These are phyloP conservation scores for Ogataea angusta DNA, from an alignment of 805 yeast species.

Conservation along the genomic window DNA sequence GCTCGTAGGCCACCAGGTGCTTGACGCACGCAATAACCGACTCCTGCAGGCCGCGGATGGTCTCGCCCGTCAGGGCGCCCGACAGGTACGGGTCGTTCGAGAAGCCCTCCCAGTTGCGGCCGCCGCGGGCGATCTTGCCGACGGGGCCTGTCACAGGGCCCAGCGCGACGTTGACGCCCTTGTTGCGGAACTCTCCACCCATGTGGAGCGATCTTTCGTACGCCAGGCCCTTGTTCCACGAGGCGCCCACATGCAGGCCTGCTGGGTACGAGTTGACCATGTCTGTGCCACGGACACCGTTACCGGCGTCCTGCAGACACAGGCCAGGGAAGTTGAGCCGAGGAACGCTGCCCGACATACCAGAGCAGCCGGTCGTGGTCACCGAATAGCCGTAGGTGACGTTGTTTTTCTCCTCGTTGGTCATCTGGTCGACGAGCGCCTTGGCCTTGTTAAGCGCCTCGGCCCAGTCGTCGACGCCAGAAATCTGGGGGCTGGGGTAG, in stretches of 20 bases:
- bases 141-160: constrained; percentile 62
- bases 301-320: constrained; percentile 63
- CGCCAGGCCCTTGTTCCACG: constrained; percentile 52
- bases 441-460: constrained; percentile 55
- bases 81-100: constrained; percentile 61
- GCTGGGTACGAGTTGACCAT: constrained; percentile 55
- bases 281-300: constrained; percentile 57
- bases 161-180: constrained; percentile 53
- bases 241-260: constrained; percentile 56
- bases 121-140: constrained; percentile 60
- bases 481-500: constrained; percentile 18
- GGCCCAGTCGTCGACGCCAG: constrained; percentile 43
- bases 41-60: constrained; percentile 56
- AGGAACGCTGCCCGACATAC: constrained; percentile 62
- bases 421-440: constrained; percentile 52
- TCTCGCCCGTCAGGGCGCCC: constrained; percentile 51
- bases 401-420: constrained; percentile 57
- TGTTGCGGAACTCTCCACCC: constrained; percentile 51
- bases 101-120: constrained; percentile 64
- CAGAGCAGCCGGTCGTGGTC: constrained; percentile 20
- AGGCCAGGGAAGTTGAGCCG: constrained; percentile 52
- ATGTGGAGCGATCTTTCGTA: constrained; percentile 53
- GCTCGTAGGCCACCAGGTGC: constrained; percentile 60
- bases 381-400: constrained; percentile 47
- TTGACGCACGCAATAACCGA: constrained; percentile 57